These are phyloP conservation scores for Drechslerella coelobrocha DNA, from an alignment of 2,329 filamentous ascomycete genomes.

Conservation along the genomic window DNA sequence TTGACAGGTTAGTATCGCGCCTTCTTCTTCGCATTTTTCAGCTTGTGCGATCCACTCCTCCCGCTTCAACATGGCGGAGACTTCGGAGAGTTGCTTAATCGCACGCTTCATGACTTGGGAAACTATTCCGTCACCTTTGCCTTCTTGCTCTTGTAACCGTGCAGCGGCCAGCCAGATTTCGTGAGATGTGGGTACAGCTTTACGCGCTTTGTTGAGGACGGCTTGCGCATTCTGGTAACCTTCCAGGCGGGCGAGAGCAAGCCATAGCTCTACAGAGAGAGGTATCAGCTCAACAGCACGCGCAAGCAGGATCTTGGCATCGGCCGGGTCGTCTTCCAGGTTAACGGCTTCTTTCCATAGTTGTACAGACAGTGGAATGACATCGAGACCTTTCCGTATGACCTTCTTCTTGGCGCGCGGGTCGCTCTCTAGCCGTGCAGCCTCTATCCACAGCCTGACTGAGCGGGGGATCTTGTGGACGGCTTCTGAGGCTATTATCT, in stretches of 20 bases:
- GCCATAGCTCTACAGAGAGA: constrained; percentile 90
- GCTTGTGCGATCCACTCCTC: constrained; percentile 97
- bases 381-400: constrained; percentile 85
- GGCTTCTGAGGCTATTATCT: constrained; percentile 90
- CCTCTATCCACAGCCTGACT: constrained; percentile 90
- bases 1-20: constrained; percentile 81
- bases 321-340: constrained; percentile 84
- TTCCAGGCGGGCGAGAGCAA: constrained; percentile 88
- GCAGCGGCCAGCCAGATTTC: constrained; percentile 97
- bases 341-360: constrained; percentile 99
- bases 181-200: constrained; percentile 88
- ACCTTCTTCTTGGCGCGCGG: constrained; percentile 88
- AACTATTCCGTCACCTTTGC: constrained; percentile 73
- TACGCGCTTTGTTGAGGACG: constrained; percentile 92
- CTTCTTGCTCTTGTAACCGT: constrained; percentile 86
- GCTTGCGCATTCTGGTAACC: constrained; percentile 90
- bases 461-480: constrained; percentile 91
- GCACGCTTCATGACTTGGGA: constrained; percentile 90
- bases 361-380: constrained; percentile 90
- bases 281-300: constrained; percentile 97
- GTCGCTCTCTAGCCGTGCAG: constrained; percentile 88
- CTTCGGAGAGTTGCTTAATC: constrained; percentile 83
- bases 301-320: constrained; percentile 85
- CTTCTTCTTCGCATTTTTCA: constrained; percentile 92
- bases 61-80: constrained; percentile 94